Evolutionary conservation across 1,284 basidiomycete genomes (phyloP).

Genomic region (Trametes polyzona): DNA sequence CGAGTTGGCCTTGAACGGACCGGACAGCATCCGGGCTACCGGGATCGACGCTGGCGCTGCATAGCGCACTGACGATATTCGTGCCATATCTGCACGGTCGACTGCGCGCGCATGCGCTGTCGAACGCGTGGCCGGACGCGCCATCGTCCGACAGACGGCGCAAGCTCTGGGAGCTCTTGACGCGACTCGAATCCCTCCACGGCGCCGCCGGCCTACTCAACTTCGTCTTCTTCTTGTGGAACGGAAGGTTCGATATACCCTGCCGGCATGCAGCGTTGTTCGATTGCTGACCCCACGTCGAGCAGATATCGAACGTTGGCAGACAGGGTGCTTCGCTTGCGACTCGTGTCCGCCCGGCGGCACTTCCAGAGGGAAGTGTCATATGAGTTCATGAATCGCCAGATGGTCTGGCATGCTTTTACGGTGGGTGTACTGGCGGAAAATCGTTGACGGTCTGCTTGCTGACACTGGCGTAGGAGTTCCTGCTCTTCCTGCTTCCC

Average conservation of each 20-base stretch:
- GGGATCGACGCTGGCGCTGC: constrained; percentile 62
- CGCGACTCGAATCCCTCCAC: constrained; percentile 70
- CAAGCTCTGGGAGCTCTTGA: constrained; percentile 76
- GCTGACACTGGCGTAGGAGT: constrained; percentile 71
- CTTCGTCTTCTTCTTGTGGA: constrained; percentile 85
- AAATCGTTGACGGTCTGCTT: neutral
- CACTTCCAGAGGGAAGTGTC: constrained; percentile 85
- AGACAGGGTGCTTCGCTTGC: constrained; percentile 83
- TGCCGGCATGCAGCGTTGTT: too few species aligned
- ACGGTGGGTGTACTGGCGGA: constrained; percentile 62
- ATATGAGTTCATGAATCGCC: constrained; percentile 99
- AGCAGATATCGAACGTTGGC: constrained; percentile 85
- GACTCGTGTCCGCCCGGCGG: constrained; percentile 75
- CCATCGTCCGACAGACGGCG: constrained; percentile 78
- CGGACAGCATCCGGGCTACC: constrained; percentile 63
- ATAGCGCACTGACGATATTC: constrained; percentile 77
- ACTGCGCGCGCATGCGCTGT: constrained; percentile 76
- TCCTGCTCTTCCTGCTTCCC: constrained; percentile 91
- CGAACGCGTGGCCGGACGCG: constrained; percentile 87
- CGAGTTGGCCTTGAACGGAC: constrained; percentile 7
- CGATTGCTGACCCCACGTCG: too few species aligned
- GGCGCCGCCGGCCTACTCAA: constrained; percentile 68
- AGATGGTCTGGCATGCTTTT: constrained; percentile 99
- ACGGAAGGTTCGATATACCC: too few species aligned
- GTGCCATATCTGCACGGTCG: constrained; percentile 81